Conservation (phyloP, 1,139 yeast species). For the Candida tetrigidarum region DNA sequence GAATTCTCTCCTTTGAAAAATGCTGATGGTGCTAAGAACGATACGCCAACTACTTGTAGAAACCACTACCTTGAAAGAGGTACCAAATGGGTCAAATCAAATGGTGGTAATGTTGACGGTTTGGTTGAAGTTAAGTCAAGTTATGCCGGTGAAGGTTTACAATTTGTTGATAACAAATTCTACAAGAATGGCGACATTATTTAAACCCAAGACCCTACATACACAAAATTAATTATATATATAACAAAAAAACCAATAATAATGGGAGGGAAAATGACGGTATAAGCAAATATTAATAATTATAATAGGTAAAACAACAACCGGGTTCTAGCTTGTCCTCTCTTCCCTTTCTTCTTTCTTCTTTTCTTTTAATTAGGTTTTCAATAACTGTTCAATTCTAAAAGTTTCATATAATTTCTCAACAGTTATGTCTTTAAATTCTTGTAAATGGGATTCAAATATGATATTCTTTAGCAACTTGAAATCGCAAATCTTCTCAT, state of each 20-base stretch:
- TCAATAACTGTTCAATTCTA: constrained; percentile 37
- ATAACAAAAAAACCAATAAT: not conserved
- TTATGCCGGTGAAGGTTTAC: constrained; percentile 86
- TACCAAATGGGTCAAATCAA: constrained; percentile 75
- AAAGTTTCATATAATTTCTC: constrained; percentile 63
- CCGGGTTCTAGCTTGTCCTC: not conserved
- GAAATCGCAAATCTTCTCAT: constrained; percentile 59
- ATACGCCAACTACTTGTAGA: constrained; percentile 85
- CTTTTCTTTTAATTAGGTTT: not conserved
- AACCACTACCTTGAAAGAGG: constrained; percentile 67
- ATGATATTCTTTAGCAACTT: constrained; percentile 58
- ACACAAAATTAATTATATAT: not conserved
- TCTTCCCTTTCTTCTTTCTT: not conserved
- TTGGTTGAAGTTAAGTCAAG: constrained; percentile 81
- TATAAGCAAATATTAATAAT: not conserved
- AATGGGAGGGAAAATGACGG: no score
- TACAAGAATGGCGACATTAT: constrained; percentile 48
- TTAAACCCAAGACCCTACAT: constrained; percentile 17
- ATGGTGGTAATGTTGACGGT: constrained; percentile 60
- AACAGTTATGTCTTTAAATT: constrained; percentile 67
- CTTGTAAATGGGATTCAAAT: constrained; percentile 69
- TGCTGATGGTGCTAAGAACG: constrained; percentile 79
- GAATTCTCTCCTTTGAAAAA: constrained; percentile 97
- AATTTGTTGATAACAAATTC: constrained; percentile 54
- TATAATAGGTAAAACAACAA: no score